Conservation (phyloP, 352 stramenopile species). For the Albugo laibachii region DNA sequence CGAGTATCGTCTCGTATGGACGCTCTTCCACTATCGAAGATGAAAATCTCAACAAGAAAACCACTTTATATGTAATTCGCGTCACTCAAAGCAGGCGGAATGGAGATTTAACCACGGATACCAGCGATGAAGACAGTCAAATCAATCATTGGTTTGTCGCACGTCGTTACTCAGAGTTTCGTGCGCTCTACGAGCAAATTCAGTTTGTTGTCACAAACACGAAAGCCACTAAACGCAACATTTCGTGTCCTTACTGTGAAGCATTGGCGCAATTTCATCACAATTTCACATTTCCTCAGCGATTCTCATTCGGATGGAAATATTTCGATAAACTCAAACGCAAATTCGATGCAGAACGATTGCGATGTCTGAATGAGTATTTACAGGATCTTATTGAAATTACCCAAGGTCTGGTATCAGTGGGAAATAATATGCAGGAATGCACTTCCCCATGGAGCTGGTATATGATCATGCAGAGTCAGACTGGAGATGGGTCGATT, state of each 20-base stretch:
- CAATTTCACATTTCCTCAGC: constrained; percentile 26
- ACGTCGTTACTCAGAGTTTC: constrained; percentile 59
- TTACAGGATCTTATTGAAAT: constrained; percentile 41
- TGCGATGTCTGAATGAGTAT: constrained; percentile 44
- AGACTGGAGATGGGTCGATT: background rate
- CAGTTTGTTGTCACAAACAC: constrained; percentile 9
- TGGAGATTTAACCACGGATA: no score
- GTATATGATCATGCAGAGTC: background rate
- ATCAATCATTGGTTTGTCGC: constrained; percentile 39
- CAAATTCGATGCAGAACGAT: constrained; percentile 26
- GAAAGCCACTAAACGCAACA: background rate
- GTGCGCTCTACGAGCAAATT: constrained; percentile 23
- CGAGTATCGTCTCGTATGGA: constrained; percentile 46
- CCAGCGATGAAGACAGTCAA: no score
- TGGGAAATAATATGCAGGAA: constrained; percentile 1
- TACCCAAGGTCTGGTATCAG: constrained; percentile 35
- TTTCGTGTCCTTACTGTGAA: constrained; percentile 18
- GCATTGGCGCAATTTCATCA: constrained; percentile 26
- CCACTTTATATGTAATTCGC: constrained; percentile 55
- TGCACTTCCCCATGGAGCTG: background rate
- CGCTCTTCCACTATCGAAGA: constrained; percentile 22
- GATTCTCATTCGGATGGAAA: constrained; percentile 9
- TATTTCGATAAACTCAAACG: constrained; percentile 9
- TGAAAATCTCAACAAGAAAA: constrained; percentile 13
- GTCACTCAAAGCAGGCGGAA: constrained; percentile 20